Conservation (phyloP, 2,329 filamentous ascomycete genomes). For the Cercospora sp. region DNA sequence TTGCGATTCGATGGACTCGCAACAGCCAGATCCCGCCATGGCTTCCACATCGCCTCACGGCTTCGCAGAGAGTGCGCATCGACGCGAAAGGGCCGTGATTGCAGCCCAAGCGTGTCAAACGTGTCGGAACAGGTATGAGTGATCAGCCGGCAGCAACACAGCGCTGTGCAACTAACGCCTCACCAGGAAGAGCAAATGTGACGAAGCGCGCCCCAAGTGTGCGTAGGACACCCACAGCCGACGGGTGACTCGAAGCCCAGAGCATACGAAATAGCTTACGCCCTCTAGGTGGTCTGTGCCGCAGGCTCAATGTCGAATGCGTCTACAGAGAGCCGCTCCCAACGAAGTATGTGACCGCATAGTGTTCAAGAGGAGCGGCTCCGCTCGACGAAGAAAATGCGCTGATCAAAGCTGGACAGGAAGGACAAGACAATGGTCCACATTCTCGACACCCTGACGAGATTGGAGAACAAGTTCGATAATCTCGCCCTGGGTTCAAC, state of each 20-base stretch:
- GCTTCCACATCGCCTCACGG: conserved; percentile 17
- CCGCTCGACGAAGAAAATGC: background rate
- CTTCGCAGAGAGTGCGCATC: conserved; percentile 31
- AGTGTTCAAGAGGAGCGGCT: background rate
- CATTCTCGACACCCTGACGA: conserved; percentile 59
- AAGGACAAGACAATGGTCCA: conserved; percentile 65
- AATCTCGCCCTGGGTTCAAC: conserved; percentile 31
- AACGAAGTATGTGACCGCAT: conserved; percentile 57
- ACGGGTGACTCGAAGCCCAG: background rate
- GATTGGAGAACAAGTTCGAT: conserved; percentile 60
- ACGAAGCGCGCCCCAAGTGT: conserved; percentile 63
- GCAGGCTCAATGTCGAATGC: conserved; percentile 59
- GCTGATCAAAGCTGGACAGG: conserved; percentile 40
- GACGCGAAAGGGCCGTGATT: conserved; percentile 52
- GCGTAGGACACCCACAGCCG: conserved; percentile 8
- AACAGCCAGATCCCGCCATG: background rate
- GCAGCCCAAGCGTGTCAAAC: conserved; percentile 61
- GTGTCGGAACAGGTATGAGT: conserved; percentile 48
- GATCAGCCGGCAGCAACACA: background rate
- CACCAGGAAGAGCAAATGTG: conserved; percentile 63
- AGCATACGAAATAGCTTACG: conserved; percentile 13
- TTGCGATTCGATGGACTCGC: background rate
- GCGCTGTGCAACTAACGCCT: background rate
- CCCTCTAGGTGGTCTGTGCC: conserved; percentile 51
- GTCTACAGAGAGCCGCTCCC: conserved; percentile 62